These are phyloP conservation scores for Quercus variabilis DNA, from an alignment of 306 rosid species.

Conservation along the genomic window DNA sequence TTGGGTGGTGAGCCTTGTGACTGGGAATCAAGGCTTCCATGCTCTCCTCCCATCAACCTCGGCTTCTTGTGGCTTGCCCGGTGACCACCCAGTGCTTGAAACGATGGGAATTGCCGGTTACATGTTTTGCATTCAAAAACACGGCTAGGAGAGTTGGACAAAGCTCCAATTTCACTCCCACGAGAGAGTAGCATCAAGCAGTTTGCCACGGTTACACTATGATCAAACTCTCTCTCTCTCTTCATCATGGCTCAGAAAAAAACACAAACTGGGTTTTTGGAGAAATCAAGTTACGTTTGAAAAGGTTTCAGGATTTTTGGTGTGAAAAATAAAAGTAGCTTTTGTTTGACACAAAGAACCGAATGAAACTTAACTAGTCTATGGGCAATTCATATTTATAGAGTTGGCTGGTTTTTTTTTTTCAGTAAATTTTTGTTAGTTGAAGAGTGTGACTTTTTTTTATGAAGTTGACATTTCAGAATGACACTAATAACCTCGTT, in stretches of 20 bases:
- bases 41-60: slow-evolving; percentile 33
- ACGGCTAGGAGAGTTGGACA: slow-evolving; percentile 25
- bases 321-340: background rate
- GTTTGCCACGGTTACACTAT: slow-evolving; percentile 68
- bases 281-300: background rate
- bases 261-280: background rate
- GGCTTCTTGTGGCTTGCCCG: slow-evolving; percentile 97
- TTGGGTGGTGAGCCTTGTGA: slow-evolving; percentile 48
- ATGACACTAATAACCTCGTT: slow-evolving; percentile 22
- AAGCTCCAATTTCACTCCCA: slow-evolving; percentile 28
- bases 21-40: slow-evolving; percentile 23
- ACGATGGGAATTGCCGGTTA: slow-evolving; percentile 74
- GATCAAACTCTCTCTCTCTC: slow-evolving; percentile 63
- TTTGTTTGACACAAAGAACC: background rate
- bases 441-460: slow-evolving; percentile 20
- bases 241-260: slow-evolving; percentile 38
- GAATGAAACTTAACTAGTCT: slow-evolving; percentile 33
- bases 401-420: background rate
- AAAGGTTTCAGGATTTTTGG: background rate
- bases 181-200: slow-evolving; percentile 84
- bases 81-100: slow-evolving; percentile 97
- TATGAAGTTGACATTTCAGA: slow-evolving; percentile 31
- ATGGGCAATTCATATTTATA: slow-evolving; percentile 36
- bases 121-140: slow-evolving; percentile 97
- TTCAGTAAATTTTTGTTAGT: slow-evolving; percentile 12